Conservation (phyloP, 768 basidiomycete species). For the Psilocybe azurescens region DNA sequence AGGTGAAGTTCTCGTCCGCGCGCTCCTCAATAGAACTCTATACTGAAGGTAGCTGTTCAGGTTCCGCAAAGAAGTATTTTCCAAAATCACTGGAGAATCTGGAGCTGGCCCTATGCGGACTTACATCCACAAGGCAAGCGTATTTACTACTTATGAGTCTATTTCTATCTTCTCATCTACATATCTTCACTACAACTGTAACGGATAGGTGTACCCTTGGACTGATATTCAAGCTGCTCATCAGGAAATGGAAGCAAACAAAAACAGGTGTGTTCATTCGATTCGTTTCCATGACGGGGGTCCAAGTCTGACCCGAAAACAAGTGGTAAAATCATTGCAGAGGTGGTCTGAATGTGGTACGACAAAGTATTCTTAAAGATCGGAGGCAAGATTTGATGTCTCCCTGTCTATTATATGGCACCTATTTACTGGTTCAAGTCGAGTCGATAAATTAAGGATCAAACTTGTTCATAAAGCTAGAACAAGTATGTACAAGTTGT, state of each 20-base stretch:
- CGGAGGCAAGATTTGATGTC: too few species aligned
- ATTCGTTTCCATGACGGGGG: slow-evolving; percentile 6
- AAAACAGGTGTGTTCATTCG: slow-evolving; percentile 42
- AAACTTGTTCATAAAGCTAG: too few species aligned
- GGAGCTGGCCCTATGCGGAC: slow-evolving; percentile 69
- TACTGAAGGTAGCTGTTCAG: slow-evolving; percentile 30
- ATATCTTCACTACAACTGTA: neutral
- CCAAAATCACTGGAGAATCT: slow-evolving; percentile 59
- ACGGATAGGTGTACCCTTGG: slow-evolving; percentile 76
- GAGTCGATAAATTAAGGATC: too few species aligned
- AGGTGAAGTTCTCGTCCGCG: slow-evolving; percentile 38
- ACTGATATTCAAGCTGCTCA: slow-evolving; percentile 81
- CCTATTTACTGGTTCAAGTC: too few species aligned
- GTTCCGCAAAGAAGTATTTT: slow-evolving; percentile 60
- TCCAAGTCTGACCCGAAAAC: slow-evolving; percentile 5
- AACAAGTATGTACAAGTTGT: too few species aligned
- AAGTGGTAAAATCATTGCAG: slow-evolving; percentile 55
- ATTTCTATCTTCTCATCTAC: slow-evolving; percentile 1
- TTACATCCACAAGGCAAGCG: slow-evolving; percentile 77
- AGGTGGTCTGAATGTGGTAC: slow-evolving; percentile 33
- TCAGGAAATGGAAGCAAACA: slow-evolving; percentile 81
- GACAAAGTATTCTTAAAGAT: neutral
- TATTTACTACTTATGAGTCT: slow-evolving; percentile 5
- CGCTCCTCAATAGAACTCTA: neutral
- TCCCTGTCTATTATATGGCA: too few species aligned